Evolutionary conservation across 352 stramenopile species (phyloP), one percentile per base, ranked within the genome.

Genomic region (Globisporangium heterothallicum): DNA sequence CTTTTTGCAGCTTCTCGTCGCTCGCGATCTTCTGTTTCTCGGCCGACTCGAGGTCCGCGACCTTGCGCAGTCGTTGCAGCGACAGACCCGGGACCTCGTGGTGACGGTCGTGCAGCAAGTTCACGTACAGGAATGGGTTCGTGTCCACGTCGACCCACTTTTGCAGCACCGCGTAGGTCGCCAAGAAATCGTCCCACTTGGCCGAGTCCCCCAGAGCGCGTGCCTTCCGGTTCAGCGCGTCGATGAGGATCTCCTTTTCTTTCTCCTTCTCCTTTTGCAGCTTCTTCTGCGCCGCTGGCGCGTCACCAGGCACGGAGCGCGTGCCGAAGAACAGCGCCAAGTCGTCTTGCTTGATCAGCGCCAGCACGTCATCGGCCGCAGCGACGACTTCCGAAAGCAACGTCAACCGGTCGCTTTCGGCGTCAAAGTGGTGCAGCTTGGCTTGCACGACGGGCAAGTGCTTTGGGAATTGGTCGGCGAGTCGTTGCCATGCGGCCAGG

Each of bases 111-210:
- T 86, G 70, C 29, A 88, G 56, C 49, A 91, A 48, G 24, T 68
- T 61, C 6, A 88, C 78, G 26, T 82, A 63, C 36, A 90, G 42
- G 41, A 74, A 82, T 56, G 71, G 64, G 22, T 68, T 40, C 44
- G 66, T 61, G 21, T 89, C 76, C 1, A 85, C 70, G 52, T 93
- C 82, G 22, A 63, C 75, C 83, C 83, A 94, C 56, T 94, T 84
- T 48, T 89, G 68, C 2, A 94, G 73, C 42, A 56, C 61, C 1
- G 59, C 44, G 46, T 76, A 86, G n/a, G 65, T 58, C 7, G 55
- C 13, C n/a, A 71, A 25, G 42, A 94, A 92, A 21, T 63, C 62
- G 25, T 80, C 66, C 71, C 72, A 85, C 53, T 87, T 52, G 6
- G 49, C 66, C 1, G 52, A 56, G 56, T 90, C 71, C 3, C 80